phyloP scores from a whole-genome alignment of 129 eudicot genomes.

The Flaveria bidentis region DNA sequence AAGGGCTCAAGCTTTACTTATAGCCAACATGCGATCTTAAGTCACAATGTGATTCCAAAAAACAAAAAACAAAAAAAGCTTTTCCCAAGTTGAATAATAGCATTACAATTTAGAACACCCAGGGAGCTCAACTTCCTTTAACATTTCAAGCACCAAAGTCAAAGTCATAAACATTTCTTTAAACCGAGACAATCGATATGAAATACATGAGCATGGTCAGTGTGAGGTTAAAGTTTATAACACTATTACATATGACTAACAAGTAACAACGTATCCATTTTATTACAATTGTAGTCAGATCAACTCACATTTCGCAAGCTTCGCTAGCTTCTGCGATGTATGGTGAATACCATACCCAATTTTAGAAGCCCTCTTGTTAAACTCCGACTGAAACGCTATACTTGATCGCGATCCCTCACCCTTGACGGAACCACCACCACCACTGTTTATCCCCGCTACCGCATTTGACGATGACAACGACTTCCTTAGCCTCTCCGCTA shows the following conservation, averaged over 20 bases:
- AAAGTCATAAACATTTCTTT: not conserved
- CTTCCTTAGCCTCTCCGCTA: conserved; percentile 61
- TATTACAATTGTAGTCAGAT: not conserved
- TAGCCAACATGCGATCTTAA: not conserved
- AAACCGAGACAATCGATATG: conserved; percentile 20
- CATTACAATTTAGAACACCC: not conserved
- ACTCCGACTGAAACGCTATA: conserved; percentile 67
- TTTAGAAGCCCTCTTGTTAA: conserved; percentile 69
- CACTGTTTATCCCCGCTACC: conserved; percentile 35
- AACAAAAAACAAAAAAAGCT: not conserved
- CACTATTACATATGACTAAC: conserved; percentile 6
- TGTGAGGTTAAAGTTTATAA: not conserved
- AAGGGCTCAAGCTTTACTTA: too few species aligned
- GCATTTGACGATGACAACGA: conserved; percentile 33
- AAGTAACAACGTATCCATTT: not conserved
- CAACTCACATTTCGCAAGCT: conserved; percentile 75
- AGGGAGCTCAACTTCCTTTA: conserved; percentile 12
- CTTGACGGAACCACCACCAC: conserved; percentile 25
- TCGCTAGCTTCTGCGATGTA: conserved; percentile 84
- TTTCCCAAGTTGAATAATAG: not conserved
- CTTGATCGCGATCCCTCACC: conserved; percentile 53
- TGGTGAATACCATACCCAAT: conserved; percentile 88
- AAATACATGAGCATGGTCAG: conserved; percentile 29
- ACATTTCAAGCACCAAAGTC: conserved; percentile 3
- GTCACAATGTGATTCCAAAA: not conserved